Conservation (phyloP, 139 green algal genomes). For the Chlamydomonas sp. region DNA sequence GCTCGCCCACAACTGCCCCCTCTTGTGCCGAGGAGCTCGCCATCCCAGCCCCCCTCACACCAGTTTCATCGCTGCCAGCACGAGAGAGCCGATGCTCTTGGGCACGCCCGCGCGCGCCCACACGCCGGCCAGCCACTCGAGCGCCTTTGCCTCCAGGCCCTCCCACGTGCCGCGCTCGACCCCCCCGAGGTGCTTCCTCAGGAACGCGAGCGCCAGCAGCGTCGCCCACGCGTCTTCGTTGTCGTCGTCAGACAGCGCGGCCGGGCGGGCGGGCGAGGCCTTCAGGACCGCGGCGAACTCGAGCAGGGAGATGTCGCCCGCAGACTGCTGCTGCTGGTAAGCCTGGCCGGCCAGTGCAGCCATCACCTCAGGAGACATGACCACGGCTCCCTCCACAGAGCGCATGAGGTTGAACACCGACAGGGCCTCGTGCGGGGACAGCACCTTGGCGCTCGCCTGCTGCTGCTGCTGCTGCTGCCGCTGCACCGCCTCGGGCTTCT, state of each 20-base stretch:
- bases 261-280: background rate
- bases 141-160: conserved; percentile 9
- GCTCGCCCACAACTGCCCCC: too few species aligned
- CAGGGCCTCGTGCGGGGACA: conserved; percentile 1
- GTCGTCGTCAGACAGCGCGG: background rate
- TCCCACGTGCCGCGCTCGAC: background rate
- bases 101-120: background rate
- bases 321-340: conserved; percentile 1
- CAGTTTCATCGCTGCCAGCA: conserved; percentile 8
- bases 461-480: background rate
- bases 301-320: background rate
- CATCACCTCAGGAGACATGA: background rate
- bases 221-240: conserved; percentile 4
- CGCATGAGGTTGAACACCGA: conserved; percentile 1
- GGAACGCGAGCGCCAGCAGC: conserved; percentile 5
- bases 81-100: conserved; percentile 4
- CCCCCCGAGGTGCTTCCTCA: conserved; percentile 4
- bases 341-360: conserved; percentile 3
- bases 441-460: background rate
- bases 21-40: too few species aligned
- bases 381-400: background rate
- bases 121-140: conserved; percentile 6
- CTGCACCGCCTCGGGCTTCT: too few species aligned
- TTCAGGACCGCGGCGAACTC: background rate
- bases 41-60: too few species aligned